Base-by-base conservation (phyloP, 768 basidiomycete genomes). In the Gymnopilus junonius region DNA sequence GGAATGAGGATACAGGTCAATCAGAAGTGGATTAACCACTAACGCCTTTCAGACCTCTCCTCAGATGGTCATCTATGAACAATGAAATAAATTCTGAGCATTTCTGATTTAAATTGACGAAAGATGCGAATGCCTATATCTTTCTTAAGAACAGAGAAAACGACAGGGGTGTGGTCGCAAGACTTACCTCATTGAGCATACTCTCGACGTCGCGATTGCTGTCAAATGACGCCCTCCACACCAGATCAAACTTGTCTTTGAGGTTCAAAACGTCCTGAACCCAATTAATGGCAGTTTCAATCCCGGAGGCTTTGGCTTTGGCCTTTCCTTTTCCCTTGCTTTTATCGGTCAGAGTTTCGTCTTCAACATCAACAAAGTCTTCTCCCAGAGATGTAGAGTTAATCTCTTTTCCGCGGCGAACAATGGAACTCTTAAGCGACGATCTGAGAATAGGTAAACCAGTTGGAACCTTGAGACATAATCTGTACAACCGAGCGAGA, bases 61-160 rank as follows among this genome's bases (percentile, higher is more conserved):
- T 95, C 23, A 99, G 83, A 73, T 99, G 90, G 63, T 99, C 96
- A 70, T 99, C 97, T 63, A 99, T 95, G 76, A 94, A 99, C 55
- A 99, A 78, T 3, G 97, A 99, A 42, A 99, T 93, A 73, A 88
- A 99, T 72, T 99, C 97, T 7, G 97, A 90, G 17, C 93, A 87
- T 68, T 93, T 92, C 37, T 87, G 85, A 69, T 97, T 94, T 21
- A 82, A 76, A 76, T 99, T 98, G 72, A 99, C 87, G 74, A 98
- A 97, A 1, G 87, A 84, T 75, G 91, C 89, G 72, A 98, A 99
- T 0, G 95, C 95, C 97, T 99, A 66, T 8, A 61, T 54, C 53
- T 31, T 34, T 17, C 31, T 55, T 58, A 50, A 61, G 23, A 37
- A 8, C 25, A 37, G 8, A 7, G 23, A 11, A 17, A 11, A 23